Evolutionary conservation across 2,329 filamentous ascomycete species (phyloP), one percentile per base, ranked within the genome.

Genomic region (Neurospora sp.): DNA sequence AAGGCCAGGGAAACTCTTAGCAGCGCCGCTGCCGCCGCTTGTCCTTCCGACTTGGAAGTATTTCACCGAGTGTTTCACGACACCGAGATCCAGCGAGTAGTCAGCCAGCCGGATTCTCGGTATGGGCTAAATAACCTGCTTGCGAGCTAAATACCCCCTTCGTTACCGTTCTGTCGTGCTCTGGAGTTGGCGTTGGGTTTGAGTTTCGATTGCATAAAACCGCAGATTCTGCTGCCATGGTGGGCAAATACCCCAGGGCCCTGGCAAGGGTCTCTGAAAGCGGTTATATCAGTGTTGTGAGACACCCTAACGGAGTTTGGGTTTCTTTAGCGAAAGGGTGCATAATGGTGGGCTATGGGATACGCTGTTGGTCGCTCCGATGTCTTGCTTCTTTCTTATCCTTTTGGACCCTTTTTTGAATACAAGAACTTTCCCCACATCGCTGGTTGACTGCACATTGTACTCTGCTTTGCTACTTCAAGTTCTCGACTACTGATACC

Each of bases 91-190:
- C 80, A 84, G 70, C 79, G 82, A 68, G 81, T 86, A 33, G 78
- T 86, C 70, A 82, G 80, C 68, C 81, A 83, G 71, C 84, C 83
- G 17, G 86, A 89, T 72, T 85, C 85, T 38, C 82, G 86, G 71
- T 87, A 85, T 73, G 83, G 81, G 19, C 79, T 88, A 62, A 82
- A 82, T 68, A 87, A 85, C 80, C 81, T 87, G 68, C 84, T 84
- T 67, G 79, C 77, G 68, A 39, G 70, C 38, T 71, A 52, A 71
- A 67, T 43, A 23, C 6, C 38, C 38, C 17, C 10, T 43, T 40
- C 23, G 33, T 38, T 28, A 36, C 46, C 66, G 38, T 38, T 38
- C n/a, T 68, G 38, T 38, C 10, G 10, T 66, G 23, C 19, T 13
- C 8, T 46, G 38, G 39, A 58, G 38, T 68, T 15, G 38, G 39